A percentile compares a stretch with the other conserved stretches of the same genome.
These are phyloP conservation scores for Elsinoe ampelina DNA, from an alignment of 2,329 filamentous ascomycete genomes.

Conservation along the genomic window DNA sequence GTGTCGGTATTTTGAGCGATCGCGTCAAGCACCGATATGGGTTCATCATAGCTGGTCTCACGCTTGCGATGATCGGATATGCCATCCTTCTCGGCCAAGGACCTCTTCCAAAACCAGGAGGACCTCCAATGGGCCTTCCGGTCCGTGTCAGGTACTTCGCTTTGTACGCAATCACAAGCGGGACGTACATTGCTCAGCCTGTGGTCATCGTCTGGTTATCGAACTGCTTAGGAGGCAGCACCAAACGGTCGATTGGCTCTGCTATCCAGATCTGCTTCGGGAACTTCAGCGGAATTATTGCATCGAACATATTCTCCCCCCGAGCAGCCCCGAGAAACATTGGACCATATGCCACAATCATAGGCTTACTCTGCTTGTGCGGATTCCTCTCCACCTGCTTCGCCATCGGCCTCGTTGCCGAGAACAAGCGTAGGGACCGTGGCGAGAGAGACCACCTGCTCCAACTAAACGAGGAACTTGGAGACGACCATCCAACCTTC, in stretches of 20 bases:
- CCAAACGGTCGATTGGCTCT: constrained; percentile 46
- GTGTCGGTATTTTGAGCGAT: constrained; percentile 43
- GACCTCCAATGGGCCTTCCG: not conserved
- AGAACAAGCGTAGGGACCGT: constrained; percentile 40
- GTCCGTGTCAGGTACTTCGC: constrained; percentile 46
- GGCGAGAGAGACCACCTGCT: constrained; percentile 40
- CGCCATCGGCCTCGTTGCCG: constrained; percentile 32
- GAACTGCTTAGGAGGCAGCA: constrained; percentile 50
- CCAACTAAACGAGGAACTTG: constrained; percentile 29
- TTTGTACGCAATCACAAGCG: constrained; percentile 45
- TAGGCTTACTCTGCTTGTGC: constrained; percentile 40
- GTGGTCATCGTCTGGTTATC: constrained; percentile 48
- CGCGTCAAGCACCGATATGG: constrained; percentile 42
- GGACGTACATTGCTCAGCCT: constrained; percentile 47
- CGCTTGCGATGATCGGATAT: constrained; percentile 46
- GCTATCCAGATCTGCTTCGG: constrained; percentile 46
- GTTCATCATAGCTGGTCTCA: constrained; percentile 45
- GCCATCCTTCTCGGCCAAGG: constrained; percentile 44
- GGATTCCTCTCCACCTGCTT: constrained; percentile 33
- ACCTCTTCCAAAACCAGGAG: constrained; percentile 27
- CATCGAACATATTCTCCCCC: constrained; percentile 40
- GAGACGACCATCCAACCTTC: constrained; percentile 44
- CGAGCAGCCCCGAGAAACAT: too few relatives aligned
- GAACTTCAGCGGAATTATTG: constrained; percentile 43
- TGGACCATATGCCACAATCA: constrained; percentile 27